Conservation (phyloP, 164 flowering plant species). For the Annona squamosa region DNA sequence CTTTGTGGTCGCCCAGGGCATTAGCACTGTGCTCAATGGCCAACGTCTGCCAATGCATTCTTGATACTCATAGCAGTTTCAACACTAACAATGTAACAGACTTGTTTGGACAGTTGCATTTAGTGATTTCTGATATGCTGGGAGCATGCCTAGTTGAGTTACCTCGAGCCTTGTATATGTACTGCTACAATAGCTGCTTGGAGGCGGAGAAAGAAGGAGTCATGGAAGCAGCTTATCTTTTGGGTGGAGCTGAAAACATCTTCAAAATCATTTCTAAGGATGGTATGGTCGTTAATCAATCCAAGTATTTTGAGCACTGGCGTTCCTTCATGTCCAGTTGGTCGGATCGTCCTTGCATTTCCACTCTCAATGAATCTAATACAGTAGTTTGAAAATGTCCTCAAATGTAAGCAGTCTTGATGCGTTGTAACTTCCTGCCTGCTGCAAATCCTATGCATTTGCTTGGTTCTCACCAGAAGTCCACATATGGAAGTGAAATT, state of each 20-base stretch:
- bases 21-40: constrained; percentile 59
- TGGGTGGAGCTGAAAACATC: not conserved
- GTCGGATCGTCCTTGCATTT: too few relatives aligned
- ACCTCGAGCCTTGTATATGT: not conserved
- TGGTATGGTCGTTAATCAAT: too few relatives aligned
- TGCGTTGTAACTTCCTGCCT: too few relatives aligned
- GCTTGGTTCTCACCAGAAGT: too few relatives aligned
- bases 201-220: not conserved
- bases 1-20: not conserved
- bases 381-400: too few relatives aligned
- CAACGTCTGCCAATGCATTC: constrained; percentile 33
- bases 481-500: too few relatives aligned
- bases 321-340: too few relatives aligned
- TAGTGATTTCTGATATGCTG: not conserved
- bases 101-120: not conserved
- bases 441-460: too few relatives aligned
- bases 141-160: not conserved
- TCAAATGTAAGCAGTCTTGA: too few relatives aligned
- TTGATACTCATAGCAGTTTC: not conserved
- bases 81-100: not conserved
- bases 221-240: not conserved
- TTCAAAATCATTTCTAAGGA: not conserved
- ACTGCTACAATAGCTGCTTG: too few relatives aligned
- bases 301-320: too few relatives aligned
- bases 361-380: too few relatives aligned